phyloP scores from a whole-genome alignment of 2,329 filamentous ascomycete genomes.

The Colletotrichum tanaceti region DNA sequence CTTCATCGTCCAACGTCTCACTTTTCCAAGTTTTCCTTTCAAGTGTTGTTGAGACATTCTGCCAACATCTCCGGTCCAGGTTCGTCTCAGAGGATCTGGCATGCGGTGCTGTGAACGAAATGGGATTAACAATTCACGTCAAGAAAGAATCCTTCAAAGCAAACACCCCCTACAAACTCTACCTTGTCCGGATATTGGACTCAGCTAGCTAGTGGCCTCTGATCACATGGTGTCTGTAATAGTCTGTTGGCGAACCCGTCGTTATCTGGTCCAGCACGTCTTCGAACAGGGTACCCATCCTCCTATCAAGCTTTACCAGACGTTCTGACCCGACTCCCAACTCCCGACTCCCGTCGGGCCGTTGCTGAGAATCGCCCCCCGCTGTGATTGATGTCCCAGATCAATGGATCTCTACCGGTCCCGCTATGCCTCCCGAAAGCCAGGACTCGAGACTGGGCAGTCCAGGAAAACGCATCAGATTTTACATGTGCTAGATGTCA shows the following conservation, averaged over 20 bases:
- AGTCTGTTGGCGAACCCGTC: too few species aligned
- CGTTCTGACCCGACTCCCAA: background rate
- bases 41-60: slow-evolving; percentile 11
- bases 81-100: background rate
- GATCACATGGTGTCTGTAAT: background rate
- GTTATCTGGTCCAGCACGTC: too few species aligned
- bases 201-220: background rate
- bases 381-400: background rate
- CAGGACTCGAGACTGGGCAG: too few species aligned
- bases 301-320: background rate
- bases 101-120: background rate
- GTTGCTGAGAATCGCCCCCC: background rate
- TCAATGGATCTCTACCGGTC: background rate
- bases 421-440: background rate
- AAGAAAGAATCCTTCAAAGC: too few species aligned
- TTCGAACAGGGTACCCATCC: too few species aligned
- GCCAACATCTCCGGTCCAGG: background rate
- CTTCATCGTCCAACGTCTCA: background rate
- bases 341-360: slow-evolving; percentile 11
- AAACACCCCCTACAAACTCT: slow-evolving; percentile 2
- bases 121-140: too few species aligned
- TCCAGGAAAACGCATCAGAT: too few species aligned
- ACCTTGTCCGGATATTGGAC: background rate
- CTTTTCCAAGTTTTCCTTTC: too few species aligned
- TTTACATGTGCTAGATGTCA: too few species aligned